Evolutionary conservation across 208 protist species (phyloP).

Genomic region (Crithidia sp.): DNA sequence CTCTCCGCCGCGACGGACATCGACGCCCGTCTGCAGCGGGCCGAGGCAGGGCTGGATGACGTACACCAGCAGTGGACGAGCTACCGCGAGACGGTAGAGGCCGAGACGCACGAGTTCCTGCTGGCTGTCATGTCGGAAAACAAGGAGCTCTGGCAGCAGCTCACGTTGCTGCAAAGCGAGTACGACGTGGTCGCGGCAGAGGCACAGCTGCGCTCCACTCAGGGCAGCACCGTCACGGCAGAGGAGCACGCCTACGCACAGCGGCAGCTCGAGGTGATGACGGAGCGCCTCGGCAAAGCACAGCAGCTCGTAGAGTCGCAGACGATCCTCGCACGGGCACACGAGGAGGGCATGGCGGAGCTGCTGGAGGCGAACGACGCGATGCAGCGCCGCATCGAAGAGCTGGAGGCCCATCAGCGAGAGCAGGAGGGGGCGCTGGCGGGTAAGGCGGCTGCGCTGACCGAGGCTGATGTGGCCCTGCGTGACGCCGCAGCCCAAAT

Average conservation of each 20-base stretch:
- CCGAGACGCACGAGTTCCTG: constrained; percentile 57
- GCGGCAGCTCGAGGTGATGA: constrained; percentile 59
- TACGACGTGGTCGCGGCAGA: constrained; percentile 51
- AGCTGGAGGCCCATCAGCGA: constrained; percentile 28
- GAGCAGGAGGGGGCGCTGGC: constrained; percentile 14
- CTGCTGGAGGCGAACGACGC: constrained; percentile 50
- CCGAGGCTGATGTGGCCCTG: constrained; percentile 41
- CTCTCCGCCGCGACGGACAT: constrained; percentile 70
- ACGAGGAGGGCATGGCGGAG: constrained; percentile 63
- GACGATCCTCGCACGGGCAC: constrained; percentile 50
- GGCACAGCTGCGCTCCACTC: constrained; percentile 35
- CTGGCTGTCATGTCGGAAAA: constrained; percentile 70
- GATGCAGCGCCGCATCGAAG: constrained; percentile 45
- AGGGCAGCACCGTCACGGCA: constrained; percentile 45
- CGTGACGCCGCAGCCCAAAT: constrained; percentile 37
- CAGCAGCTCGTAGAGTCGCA: constrained; percentile 66
- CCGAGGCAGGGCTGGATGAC: constrained; percentile 49
- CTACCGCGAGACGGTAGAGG: constrained; percentile 50
- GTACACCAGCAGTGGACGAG: constrained; percentile 39
- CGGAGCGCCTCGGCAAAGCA: constrained; percentile 60
- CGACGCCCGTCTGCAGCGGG: constrained; percentile 54
- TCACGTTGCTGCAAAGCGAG: constrained; percentile 61
- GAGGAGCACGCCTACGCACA: constrained; percentile 68
- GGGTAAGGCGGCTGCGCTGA: constrained; percentile 30
- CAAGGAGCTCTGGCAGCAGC: constrained; percentile 73